A percentile compares a stretch with the other conserved stretches of the same genome.
phyloP scores from a whole-genome alignment of 139 green algal species.

The Coccomyxa sp. region DNA sequence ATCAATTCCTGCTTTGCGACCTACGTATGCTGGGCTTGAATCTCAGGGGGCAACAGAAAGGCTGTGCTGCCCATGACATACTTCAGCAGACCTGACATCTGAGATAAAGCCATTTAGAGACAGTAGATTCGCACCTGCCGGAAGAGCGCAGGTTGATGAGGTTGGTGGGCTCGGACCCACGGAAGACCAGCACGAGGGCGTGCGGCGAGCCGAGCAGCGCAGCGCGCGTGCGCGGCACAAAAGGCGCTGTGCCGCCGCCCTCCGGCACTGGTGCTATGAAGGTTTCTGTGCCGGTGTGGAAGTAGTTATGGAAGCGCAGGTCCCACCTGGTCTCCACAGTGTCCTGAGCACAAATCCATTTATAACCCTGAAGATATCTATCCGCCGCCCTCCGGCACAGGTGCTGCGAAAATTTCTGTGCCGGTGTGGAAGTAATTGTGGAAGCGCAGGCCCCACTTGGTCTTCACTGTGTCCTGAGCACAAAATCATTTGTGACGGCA shows the following conservation, averaged over 20 bases:
- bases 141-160: constrained; percentile 26
- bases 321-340: constrained; percentile 2
- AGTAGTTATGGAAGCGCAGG: not conserved
- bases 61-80: not conserved
- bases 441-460: constrained; percentile 10
- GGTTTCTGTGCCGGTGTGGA: not conserved
- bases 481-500: not conserved
- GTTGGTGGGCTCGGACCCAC: constrained; percentile 25
- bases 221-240: constrained; percentile 5
- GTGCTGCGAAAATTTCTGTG: not conserved
- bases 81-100: not conserved
- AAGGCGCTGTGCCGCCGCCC: not conserved
- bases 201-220: not conserved
- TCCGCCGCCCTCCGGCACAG: not conserved
- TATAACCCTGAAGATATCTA: not conserved
- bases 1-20: not conserved
- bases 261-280: not conserved
- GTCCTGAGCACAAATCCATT: constrained; percentile 4
- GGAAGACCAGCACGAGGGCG: constrained; percentile 16
- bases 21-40: not conserved
- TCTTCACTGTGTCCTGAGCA: constrained; percentile 8
- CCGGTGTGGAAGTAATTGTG: not conserved
- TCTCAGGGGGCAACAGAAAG: not conserved
- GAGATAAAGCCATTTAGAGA: not conserved
- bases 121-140: not conserved